Conservation (phyloP, 768 basidiomycete species). For the Boletus insuetus region DNA sequence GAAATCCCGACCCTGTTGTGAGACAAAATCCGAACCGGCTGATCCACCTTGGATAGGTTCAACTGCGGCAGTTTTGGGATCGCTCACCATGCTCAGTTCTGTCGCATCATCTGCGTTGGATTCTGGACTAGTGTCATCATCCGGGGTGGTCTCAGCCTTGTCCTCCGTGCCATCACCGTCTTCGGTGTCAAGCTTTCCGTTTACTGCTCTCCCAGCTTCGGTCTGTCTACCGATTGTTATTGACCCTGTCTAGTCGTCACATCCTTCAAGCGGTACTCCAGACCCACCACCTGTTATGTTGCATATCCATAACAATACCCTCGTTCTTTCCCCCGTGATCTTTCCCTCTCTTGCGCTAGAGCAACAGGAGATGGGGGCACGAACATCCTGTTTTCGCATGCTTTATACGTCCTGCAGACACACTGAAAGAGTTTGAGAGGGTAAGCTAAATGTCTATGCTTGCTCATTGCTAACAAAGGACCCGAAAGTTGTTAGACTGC, state of each 20-base stretch:
- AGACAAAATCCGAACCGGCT: conserved; percentile 2
- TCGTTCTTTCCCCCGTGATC: conserved; percentile 82
- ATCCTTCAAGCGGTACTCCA: conserved; percentile 44
- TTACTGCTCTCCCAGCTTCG: conserved; percentile 32
- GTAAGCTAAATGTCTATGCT: too few relatives aligned
- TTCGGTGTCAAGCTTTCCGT: conserved; percentile 16
- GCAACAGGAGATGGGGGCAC: conserved; percentile 75
- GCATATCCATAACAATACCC: conserved; percentile 81
- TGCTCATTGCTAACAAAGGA: too few relatives aligned
- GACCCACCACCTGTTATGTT: conserved; percentile 68
- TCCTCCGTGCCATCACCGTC: conserved; percentile 11
- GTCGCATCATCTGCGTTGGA: not conserved
- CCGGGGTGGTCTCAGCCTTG: not conserved
- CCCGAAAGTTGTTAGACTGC: too few relatives aligned
- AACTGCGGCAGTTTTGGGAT: not conserved
- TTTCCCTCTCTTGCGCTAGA: conserved; percentile 75
- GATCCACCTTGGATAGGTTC: conserved; percentile 4
- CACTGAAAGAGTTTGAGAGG: too few relatives aligned
- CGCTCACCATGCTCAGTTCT: not conserved
- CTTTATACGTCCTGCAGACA: too few relatives aligned
- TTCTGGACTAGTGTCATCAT: conserved; percentile 6
- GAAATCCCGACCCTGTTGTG: not conserved
- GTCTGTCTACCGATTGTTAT: conserved; percentile 78
- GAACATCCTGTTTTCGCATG: too few relatives aligned
- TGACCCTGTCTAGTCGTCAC: conserved; percentile 65